Evolutionary conservation across 2,329 filamentous ascomycete genomes (phyloP), one percentile per base, ranked within the genome.

Genomic region (Aureobasidium pullulans): DNA sequence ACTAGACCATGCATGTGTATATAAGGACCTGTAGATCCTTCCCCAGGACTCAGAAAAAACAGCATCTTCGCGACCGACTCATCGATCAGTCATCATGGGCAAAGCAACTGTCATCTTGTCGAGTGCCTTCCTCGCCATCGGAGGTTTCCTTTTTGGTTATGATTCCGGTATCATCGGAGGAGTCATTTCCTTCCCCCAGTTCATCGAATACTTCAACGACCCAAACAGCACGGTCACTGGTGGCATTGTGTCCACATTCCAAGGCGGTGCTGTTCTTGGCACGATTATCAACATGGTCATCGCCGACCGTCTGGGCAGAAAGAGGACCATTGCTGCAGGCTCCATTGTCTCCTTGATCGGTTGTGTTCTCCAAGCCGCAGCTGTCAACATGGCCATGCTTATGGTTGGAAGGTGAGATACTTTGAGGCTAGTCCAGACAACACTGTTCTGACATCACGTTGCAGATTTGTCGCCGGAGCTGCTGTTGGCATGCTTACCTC

Each of bases 231-330:
- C 60, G 7, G 62, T 61, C 3, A 62, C 57, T 4, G 70, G 73
- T 23, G 72, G 71, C 1, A 68, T 75, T 4, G 73, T 75, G 11
- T 71, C 69, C 10, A 66, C 70, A 15, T 75, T 74, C 58, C 68
- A 71, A 37, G 72, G 72, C 3, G 73, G 72, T 34, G 69, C 70
- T 6, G 68, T 70, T 1, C 46, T 64, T 5, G 64, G 64, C 6
- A 63, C 64, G 8, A 62, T 65, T 37, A 44, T 60, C 48, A 65
- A 64, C 34, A 62, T 64, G 46, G 54, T 59, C n/a, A 54, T 63
- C 16, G 64, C 62, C 10, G 59, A 68, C 57, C 42, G 39, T 16
- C 53, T 66, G 13, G 64, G 65, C 10, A 62, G 66, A 1, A 67
- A 66, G 56, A 63, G 50, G 53, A 64, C 64, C 1, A 66, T 67